phyloP scores from a whole-genome alignment of 306 rosid species.

The Geum urbanum region DNA sequence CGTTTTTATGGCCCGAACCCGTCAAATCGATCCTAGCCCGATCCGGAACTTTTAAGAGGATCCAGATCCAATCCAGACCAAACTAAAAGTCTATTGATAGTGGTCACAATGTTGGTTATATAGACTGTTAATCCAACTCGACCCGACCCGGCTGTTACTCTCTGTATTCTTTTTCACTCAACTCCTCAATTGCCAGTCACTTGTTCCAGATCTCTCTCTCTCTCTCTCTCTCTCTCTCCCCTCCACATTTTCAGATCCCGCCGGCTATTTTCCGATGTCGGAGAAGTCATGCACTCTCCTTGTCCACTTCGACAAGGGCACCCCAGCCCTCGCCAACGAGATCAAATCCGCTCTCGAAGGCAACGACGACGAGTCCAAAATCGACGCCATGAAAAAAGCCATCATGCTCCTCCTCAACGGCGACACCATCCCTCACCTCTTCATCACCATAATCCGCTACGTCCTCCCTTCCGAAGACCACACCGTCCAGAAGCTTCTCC shows the following conservation, averaged over 20 bases:
- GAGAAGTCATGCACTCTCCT: constrained; percentile 86
- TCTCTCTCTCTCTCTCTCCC: not conserved
- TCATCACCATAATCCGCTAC: constrained; percentile 88
- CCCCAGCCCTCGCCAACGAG: constrained; percentile 83
- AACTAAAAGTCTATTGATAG: too few species aligned
- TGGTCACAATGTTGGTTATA: too few species aligned
- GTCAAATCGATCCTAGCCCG: too few species aligned
- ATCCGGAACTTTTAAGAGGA: too few species aligned
- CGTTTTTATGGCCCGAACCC: too few species aligned
- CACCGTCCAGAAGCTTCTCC: constrained; percentile 91
- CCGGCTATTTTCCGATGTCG: constrained; percentile 23
- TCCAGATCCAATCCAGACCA: too few species aligned
- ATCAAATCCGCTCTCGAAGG: constrained; percentile 87
- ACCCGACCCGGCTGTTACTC: not conserved
- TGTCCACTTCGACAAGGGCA: constrained; percentile 86
- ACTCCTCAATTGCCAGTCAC: too few species aligned
- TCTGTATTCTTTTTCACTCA: too few species aligned
- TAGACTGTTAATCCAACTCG: too few species aligned
- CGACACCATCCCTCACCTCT: constrained; percentile 82
- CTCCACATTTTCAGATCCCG: constrained; percentile 15
- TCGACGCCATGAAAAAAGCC: constrained; percentile 83
- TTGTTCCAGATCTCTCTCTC: not conserved
- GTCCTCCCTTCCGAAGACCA: constrained; percentile 95
- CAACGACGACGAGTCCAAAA: constrained; percentile 57
- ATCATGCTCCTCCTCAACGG: constrained; percentile 90